Base-by-base conservation (phyloP, 2,329 filamentous ascomycete species). In the Trichoderma atroviride region DNA sequence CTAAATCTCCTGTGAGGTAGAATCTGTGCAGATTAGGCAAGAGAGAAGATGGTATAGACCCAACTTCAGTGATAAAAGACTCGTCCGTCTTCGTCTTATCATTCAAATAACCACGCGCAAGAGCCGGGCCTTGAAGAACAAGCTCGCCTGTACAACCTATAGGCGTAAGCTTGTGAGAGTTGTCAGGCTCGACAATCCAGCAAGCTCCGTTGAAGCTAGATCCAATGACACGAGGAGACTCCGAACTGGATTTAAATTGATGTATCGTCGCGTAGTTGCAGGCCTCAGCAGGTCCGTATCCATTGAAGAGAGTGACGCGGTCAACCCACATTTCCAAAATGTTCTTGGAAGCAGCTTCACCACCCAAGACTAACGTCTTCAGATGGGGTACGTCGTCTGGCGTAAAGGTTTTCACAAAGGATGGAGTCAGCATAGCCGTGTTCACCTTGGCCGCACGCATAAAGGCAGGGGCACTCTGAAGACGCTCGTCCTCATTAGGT, bases 61-160 rank as follows among this genome's bases (percentile, higher is more conserved):
- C 59, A 64, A 69, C 35, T 33, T 84, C 79, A 16, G 78, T 76
- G 55, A 89, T 81, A 70, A 89, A 89, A 0, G 80, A 81, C 24
- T 80, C 80, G 13, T 78, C 79, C 0, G 86, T 88, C 40, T 68
- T 70, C 5, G n/a, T 29, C 35, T 53, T 63, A 29, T 78, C 74
- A 63, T 84, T 82, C 24, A 86, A 74, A 70, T 87, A 87, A 33
- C 84, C 83, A 40, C 81, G 76, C 31, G 82, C 83, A 11, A 87
- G 79, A 3, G 81, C 79, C 1, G 83, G 83, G 0, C 82, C 81
- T 63, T 79, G 78, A 35, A 83, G 71, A 5, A 79, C 70, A 24
- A 81, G 71, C 69, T 81, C 79, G 4, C 77, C 78, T 19, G 73
- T 43, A 11, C 43, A 58, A 0, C 77, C 77, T 2, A 75, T 57